These are phyloP conservation scores for Nicotiana benthamiana DNA, from an alignment of 257 asterid species.

Conservation along the genomic window DNA sequence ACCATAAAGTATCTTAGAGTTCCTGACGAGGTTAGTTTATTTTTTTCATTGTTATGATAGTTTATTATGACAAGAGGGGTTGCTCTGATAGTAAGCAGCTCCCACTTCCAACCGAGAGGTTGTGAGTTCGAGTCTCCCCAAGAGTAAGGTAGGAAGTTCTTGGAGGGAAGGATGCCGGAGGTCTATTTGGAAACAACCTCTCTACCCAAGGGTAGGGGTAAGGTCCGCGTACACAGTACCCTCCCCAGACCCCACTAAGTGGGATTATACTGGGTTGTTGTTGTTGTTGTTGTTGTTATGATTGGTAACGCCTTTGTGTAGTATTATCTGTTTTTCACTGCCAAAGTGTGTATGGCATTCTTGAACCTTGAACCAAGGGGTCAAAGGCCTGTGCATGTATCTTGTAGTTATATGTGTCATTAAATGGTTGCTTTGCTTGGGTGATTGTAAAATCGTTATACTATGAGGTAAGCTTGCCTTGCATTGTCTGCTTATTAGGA, in stretches of 20 bases:
- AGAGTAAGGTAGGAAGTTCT: too few relatives aligned
- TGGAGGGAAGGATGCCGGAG: too few relatives aligned
- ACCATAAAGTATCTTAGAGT: constrained; percentile 75
- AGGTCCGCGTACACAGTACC: too few relatives aligned
- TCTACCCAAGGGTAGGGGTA: too few relatives aligned
- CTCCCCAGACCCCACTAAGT: too few relatives aligned
- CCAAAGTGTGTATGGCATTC: not conserved
- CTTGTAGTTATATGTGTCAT: not conserved
- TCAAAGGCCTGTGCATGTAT: not conserved
- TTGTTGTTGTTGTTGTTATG: too few relatives aligned
- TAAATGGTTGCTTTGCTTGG: not conserved
- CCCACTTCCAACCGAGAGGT: too few relatives aligned
- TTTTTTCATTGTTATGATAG: not conserved
- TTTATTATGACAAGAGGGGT: too few relatives aligned
- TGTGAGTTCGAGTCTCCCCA: too few relatives aligned
- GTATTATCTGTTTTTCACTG: not conserved
- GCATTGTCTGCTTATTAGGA: not conserved
- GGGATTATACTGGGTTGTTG: too few relatives aligned
- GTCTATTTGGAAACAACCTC: too few relatives aligned
- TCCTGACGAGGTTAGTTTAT: constrained; percentile 75
- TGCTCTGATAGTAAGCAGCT: too few relatives aligned
- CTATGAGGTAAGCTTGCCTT: not conserved
- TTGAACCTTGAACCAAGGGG: not conserved
- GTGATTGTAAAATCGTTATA: not conserved
- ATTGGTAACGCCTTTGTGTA: not conserved